Evolutionary conservation across 2,329 filamentous ascomycete species (phyloP).

Genomic region (Colletotrichum tropicicola): DNA sequence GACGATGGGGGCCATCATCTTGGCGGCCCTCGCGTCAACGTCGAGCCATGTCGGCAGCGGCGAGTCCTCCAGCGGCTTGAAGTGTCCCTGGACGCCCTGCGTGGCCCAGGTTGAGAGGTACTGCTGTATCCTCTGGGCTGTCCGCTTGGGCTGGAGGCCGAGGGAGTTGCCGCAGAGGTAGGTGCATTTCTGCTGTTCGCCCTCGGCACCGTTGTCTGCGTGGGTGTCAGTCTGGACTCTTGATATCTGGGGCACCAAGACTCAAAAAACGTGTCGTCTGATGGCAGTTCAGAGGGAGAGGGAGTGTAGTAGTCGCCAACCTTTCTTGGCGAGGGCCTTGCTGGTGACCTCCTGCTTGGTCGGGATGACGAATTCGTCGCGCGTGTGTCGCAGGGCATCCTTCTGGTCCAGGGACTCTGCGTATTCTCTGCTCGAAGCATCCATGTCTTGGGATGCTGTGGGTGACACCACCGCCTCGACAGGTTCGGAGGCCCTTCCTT

Average conservation of each 20-base stretch:
- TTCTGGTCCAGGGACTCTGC: conserved; percentile 56
- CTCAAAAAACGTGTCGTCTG: conserved; percentile 10
- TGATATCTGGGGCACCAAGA: neutral
- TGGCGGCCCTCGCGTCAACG: conserved; percentile 72
- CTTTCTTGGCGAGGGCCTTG: conserved; percentile 36
- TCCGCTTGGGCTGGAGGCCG: conserved; percentile 77
- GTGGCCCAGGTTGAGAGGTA: conserved; percentile 83
- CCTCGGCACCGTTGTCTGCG: neutral
- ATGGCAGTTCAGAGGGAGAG: neutral
- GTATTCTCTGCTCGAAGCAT: conserved; percentile 1
- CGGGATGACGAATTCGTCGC: conserved; percentile 77
- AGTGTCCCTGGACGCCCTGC: conserved; percentile 84
- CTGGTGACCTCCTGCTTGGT: conserved; percentile 45
- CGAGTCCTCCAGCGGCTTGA: conserved; percentile 72
- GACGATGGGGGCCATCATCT: conserved; percentile 75
- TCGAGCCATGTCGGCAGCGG: conserved; percentile 76
- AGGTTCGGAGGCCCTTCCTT: neutral
- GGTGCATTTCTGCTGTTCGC: conserved; percentile 54
- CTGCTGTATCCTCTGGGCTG: conserved; percentile 67
- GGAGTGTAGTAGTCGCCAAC: conserved; percentile 17
- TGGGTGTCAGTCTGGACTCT: conserved; percentile 34
- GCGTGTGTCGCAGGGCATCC: conserved; percentile 63
- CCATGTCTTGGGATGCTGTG: conserved; percentile 6
- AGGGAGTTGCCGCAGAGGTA: conserved; percentile 94
- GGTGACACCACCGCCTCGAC: neutral